A percentile compares a stretch with the other conserved stretches of the same genome.
Evolutionary conservation across 1,284 basidiomycete species (phyloP).

Genomic region (Tremellales sp.): DNA sequence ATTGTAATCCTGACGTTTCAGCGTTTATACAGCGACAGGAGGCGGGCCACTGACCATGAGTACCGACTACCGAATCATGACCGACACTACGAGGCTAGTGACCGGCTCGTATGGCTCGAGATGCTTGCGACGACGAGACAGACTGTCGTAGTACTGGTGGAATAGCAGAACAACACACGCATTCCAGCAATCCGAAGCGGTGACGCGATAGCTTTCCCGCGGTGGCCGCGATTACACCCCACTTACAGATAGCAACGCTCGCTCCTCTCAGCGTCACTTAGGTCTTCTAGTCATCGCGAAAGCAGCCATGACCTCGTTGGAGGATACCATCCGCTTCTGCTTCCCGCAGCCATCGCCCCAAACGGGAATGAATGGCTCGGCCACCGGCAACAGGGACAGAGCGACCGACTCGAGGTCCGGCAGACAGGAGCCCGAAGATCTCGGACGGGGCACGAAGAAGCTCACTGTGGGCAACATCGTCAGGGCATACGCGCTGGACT

Average conservation of each 20-base stretch:
- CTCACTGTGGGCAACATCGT: slow-evolving; percentile 21
- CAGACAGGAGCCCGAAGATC: slow-evolving; percentile 14
- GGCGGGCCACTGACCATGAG: no score
- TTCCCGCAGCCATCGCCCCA: slow-evolving; percentile 23
- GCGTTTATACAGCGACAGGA: no score
- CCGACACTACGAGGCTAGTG: no score
- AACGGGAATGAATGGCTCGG: slow-evolving; percentile 8
- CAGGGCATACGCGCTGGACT: slow-evolving; percentile 42
- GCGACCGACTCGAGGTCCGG: neutral
- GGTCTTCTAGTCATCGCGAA: neutral
- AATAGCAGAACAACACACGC: no score
- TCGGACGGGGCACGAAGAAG: slow-evolving; percentile 9
- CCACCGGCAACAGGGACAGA: neutral
- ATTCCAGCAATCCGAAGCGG: no score
- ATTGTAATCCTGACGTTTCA: slow-evolving; percentile 44
- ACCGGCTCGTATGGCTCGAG: no score
- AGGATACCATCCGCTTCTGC: slow-evolving; percentile 30
- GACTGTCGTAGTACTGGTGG: no score
- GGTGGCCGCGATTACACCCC: neutral
- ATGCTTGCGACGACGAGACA: no score
- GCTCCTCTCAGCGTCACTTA: no score
- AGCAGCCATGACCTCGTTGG: slow-evolving; percentile 24
- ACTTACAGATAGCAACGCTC: neutral
- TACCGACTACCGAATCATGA: no score
- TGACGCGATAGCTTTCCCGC: neutral